Evolutionary conservation across 805 yeast genomes (phyloP).

Genomic region (Candida vaughaniae): DNA sequence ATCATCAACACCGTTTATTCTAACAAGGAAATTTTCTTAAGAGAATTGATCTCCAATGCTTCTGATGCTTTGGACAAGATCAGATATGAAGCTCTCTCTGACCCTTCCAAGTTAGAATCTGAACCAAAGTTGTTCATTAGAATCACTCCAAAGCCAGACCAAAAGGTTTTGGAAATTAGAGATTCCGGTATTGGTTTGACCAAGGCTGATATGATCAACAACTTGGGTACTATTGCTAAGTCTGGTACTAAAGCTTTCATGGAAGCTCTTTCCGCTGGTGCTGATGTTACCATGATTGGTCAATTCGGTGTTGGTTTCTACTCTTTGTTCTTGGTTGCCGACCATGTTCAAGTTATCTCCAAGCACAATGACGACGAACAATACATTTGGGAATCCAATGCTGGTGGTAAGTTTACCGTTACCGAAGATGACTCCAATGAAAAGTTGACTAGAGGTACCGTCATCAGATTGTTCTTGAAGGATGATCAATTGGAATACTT

Average conservation of each 20-base stretch:
- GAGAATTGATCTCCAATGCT: slow-evolving; percentile 98
- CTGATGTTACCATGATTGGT: slow-evolving; percentile 99
- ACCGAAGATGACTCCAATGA: slow-evolving; percentile 86
- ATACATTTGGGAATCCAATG: slow-evolving; percentile 99
- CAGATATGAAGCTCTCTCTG: slow-evolving; percentile 93
- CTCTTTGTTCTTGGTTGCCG: slow-evolving; percentile 98
- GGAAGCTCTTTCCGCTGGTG: slow-evolving; percentile 99
- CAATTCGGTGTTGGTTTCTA: slow-evolving; percentile 99
- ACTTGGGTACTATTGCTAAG: slow-evolving; percentile 99
- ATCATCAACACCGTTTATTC: slow-evolving; percentile 99
- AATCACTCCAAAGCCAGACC: slow-evolving; percentile 94
- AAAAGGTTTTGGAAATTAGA: slow-evolving; percentile 92
- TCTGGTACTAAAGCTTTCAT: slow-evolving; percentile 99
- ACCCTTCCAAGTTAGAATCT: slow-evolving; percentile 85
- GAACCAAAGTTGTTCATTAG: slow-evolving; percentile 97
- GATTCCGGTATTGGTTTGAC: slow-evolving; percentile 99
- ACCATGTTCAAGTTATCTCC: slow-evolving; percentile 96
- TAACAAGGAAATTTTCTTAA: slow-evolving; percentile 97
- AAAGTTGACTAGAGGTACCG: slow-evolving; percentile 90
- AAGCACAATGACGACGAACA: slow-evolving; percentile 99
- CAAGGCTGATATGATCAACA: slow-evolving; percentile 97
- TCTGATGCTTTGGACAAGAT: slow-evolving; percentile 99
- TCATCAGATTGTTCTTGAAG: slow-evolving; percentile 93
- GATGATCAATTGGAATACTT: slow-evolving; percentile 98
- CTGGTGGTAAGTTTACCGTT: slow-evolving; percentile 99